A percentile compares a stretch with the other conserved stretches of the same genome.
Conservation (phyloP, 108 stramenopile species). For the Chaetoceros tenuissimus region DNA sequence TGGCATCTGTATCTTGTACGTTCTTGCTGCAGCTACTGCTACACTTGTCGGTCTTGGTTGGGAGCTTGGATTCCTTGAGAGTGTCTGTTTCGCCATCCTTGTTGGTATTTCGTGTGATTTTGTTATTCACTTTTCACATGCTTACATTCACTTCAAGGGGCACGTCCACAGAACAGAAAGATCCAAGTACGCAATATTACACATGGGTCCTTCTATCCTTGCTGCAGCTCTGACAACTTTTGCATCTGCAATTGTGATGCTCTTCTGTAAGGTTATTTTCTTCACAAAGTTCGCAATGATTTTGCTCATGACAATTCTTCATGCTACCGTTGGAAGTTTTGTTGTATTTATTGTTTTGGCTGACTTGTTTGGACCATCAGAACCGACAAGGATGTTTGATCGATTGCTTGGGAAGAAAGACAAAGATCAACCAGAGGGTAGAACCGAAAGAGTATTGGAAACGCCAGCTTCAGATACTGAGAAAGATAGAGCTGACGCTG, state of each 20-base stretch:
- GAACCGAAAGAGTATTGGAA: no score
- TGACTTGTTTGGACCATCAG: slow-evolving; percentile 29
- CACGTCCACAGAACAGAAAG: slow-evolving; percentile 15
- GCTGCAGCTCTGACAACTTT: slow-evolving; percentile 44
- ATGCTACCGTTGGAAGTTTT: slow-evolving; percentile 35
- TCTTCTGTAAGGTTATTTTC: slow-evolving; percentile 27
- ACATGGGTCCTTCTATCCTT: slow-evolving; percentile 47
- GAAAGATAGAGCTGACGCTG: no score
- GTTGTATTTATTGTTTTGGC: slow-evolving; percentile 33
- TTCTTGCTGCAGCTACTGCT: slow-evolving; percentile 41
- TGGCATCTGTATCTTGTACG: slow-evolving; percentile 27
- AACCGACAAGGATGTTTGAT: slow-evolving; percentile 24
- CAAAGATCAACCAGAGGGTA: no score
- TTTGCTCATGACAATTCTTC: slow-evolving; percentile 41
- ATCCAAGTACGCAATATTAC: slow-evolving; percentile 30
- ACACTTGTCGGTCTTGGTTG: slow-evolving; percentile 37
- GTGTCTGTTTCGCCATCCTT: slow-evolving; percentile 47
- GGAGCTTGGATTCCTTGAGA: slow-evolving; percentile 41
- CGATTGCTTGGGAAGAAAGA: slow-evolving; percentile 3
- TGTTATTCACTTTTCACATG: slow-evolving; percentile 47
- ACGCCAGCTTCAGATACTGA: no score
- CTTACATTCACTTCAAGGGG: slow-evolving; percentile 29
- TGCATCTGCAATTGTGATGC: slow-evolving; percentile 33
- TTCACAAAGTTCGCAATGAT: slow-evolving; percentile 43
- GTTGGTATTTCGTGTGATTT: slow-evolving; percentile 46